Percentiles rank a stretch among this genome's conserved stretches.
phyloP scores from a whole-genome alignment of 331 rosid genomes.

The Rhamnella rubrinervis region DNA sequence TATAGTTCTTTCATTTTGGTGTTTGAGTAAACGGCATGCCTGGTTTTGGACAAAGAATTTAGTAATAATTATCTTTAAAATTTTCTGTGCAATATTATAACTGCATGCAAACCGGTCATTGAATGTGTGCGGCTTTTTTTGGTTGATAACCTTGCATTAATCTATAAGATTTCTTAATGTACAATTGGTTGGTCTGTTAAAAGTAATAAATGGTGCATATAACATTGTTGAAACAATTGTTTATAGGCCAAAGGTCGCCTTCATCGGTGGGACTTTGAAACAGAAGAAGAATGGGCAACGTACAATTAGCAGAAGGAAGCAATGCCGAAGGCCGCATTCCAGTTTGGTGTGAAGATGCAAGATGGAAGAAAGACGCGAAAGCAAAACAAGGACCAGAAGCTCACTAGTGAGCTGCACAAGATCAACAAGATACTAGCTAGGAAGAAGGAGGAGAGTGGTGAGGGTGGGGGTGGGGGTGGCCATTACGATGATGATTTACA shows the following conservation, averaged over 20 bases:
- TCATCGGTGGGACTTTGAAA: conserved; percentile 98
- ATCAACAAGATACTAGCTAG: conserved; percentile 90
- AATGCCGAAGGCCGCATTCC: conserved; percentile 98
- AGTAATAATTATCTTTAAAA: no score
- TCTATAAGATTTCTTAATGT: not conserved
- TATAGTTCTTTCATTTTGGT: not conserved
- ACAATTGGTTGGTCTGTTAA: conserved; percentile 11
- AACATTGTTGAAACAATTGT: conserved; percentile 23
- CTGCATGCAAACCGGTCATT: no score
- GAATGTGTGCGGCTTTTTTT: no score
- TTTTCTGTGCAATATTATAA: no score
- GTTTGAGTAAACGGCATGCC: not conserved
- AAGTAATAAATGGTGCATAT: conserved; percentile 4
- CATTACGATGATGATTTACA: conserved; percentile 71
- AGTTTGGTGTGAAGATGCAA: conserved; percentile 99
- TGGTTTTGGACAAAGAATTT: not conserved
- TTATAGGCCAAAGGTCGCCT: conserved; percentile 96
- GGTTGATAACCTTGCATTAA: no score
- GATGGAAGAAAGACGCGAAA: conserved; percentile 94
- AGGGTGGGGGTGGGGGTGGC: conserved; percentile 47
- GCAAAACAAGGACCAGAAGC: conserved; percentile 98
- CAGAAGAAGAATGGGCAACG: conserved; percentile 99
- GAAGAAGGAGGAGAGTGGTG: conserved; percentile 81
- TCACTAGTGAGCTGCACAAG: conserved; percentile 88
- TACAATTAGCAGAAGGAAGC: conserved; percentile 99